A percentile compares a stretch with the other conserved stretches of the same genome.
Conservation (phyloP, 345 rosid species). For the Lumnitzera littorea region DNA sequence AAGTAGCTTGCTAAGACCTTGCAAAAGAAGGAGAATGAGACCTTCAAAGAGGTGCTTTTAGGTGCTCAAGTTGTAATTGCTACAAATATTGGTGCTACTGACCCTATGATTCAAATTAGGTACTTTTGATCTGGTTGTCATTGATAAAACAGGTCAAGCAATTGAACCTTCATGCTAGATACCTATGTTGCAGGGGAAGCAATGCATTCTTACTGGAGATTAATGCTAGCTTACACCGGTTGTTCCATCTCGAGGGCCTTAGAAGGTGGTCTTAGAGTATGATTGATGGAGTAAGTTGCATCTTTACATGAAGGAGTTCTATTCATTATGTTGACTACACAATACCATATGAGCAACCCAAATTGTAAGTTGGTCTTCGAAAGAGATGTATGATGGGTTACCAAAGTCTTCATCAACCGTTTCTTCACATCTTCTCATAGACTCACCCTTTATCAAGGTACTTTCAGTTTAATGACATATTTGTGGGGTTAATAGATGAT, state of each 20-base stretch:
- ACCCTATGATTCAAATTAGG: constrained; percentile 71
- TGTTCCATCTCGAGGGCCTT: constrained; percentile 78
- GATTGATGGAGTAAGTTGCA: constrained; percentile 77
- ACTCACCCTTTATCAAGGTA: constrained; percentile 95
- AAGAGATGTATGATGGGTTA: constrained; percentile 90
- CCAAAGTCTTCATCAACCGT: constrained; percentile 64
- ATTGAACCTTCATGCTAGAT: constrained; percentile 97
- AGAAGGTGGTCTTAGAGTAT: constrained; percentile 87
- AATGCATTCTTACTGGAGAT: constrained; percentile 88
- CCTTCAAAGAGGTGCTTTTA: constrained; percentile 66
- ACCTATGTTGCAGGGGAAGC: constrained; percentile 84
- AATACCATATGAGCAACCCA: constrained; percentile 94
- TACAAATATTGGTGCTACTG: constrained; percentile 93
- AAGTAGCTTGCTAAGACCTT: constrained; percentile 87
- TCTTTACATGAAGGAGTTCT: constrained; percentile 68
- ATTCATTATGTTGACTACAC: constrained; percentile 59
- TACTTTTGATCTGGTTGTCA: constrained; percentile 80
- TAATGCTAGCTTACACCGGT: constrained; percentile 94
- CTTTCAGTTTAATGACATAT: background rate
- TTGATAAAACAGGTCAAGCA: constrained; percentile 96
- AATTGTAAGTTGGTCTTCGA: constrained; percentile 95
- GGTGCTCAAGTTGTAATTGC: constrained; percentile 89
- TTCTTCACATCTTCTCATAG: constrained; percentile 78
- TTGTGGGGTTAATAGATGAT: no score
- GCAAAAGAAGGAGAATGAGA: constrained; percentile 88